Base-by-base conservation (phyloP, 2,329 filamentous ascomycete species). In the Hortaea sp. region DNA sequence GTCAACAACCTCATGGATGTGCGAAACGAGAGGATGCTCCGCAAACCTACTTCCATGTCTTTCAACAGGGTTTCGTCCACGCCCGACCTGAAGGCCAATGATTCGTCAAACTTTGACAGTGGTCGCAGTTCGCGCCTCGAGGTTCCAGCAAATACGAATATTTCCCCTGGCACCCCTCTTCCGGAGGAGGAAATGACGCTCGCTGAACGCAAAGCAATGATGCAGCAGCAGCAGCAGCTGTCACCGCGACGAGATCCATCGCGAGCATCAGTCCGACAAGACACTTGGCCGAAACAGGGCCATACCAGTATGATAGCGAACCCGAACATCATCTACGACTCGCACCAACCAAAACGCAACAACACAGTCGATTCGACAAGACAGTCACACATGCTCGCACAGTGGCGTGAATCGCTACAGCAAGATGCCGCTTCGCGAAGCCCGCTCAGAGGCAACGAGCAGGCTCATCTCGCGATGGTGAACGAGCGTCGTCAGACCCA, bases 121-220 rank as follows among this genome's bases (percentile, higher is more conserved):
- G 39, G 40, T 29, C 47, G 43, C 42, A 49, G 44, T 20, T 13
- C 37, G n/a, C 34, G 29, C 29, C 39, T 41, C 10, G 44, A 46
- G 34, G 43, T 43, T 28, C 27, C 20, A 20, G 40, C 29, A 20
- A 42, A 13, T 28, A 48, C 47, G 35, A 46, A 49, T 29, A 42
- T 42, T 43, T 51, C 51, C 41, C 20, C 4, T 20, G 20, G 20
- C 20, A 35, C 32, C n/a, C 32, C 32, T 35, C 2, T n/a, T 9
- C 32, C 32, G n/a, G 69, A 74, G 1, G 85, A 89, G 49, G 78
- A 88, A 46, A 72, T 90, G 53, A 82, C 85, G 0, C 72, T 92
- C 12, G 83, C 79, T 38, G 78, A 84, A 56, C 80, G 85, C 44
- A 59, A 63, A 50, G 58, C 60, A 11, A 44, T 66, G 11, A 60